A percentile compares a stretch with the other conserved stretches of the same genome.
These are phyloP conservation scores for Pichia nanzhaoensis DNA, from an alignment of 805 yeast species.

Conservation along the genomic window DNA sequence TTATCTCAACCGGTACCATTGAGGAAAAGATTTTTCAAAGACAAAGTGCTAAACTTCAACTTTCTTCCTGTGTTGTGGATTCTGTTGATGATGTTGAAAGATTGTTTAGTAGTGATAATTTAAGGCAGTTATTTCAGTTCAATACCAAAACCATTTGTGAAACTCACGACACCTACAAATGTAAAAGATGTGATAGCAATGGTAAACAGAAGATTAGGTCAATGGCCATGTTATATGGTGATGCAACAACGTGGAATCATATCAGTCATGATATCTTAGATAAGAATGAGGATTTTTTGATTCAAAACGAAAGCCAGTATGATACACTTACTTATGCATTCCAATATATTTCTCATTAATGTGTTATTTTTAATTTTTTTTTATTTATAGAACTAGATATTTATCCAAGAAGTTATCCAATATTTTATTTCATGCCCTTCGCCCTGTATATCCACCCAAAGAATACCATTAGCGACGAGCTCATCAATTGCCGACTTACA, in stretches of 20 bases:
- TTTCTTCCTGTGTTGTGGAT: slow-evolving; percentile 95
- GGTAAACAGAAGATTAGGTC: slow-evolving; percentile 61
- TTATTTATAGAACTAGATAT: slow-evolving; percentile 11
- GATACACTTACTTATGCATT: slow-evolving; percentile 79
- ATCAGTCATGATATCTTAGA: slow-evolving; percentile 54
- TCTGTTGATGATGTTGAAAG: slow-evolving; percentile 94
- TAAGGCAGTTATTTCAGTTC: slow-evolving; percentile 68
- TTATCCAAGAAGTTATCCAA: slow-evolving; percentile 77
- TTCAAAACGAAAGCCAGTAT: slow-evolving; percentile 64
- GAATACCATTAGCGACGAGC: slow-evolving; percentile 72
- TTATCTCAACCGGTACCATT: slow-evolving; percentile 89
- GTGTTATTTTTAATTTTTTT: not conserved
- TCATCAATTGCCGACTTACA: slow-evolving; percentile 61
- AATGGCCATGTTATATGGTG: slow-evolving; percentile 92
- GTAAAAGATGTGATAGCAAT: slow-evolving; percentile 61
- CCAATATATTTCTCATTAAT: slow-evolving; percentile 81
- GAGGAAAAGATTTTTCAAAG: slow-evolving; percentile 96
- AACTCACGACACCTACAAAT: slow-evolving; percentile 87
- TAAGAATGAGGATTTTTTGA: slow-evolving; percentile 66
- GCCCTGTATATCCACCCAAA: slow-evolving; percentile 67
- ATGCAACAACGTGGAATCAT: slow-evolving; percentile 97
- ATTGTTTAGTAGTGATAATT: slow-evolving; percentile 74
- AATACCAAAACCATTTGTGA: slow-evolving; percentile 68
- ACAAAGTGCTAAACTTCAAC: slow-evolving; percentile 87
- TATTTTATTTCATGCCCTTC: slow-evolving; percentile 38